Conservation (phyloP, 1,284 basidiomycete genomes). For the Testicularia cyperi region DNA sequence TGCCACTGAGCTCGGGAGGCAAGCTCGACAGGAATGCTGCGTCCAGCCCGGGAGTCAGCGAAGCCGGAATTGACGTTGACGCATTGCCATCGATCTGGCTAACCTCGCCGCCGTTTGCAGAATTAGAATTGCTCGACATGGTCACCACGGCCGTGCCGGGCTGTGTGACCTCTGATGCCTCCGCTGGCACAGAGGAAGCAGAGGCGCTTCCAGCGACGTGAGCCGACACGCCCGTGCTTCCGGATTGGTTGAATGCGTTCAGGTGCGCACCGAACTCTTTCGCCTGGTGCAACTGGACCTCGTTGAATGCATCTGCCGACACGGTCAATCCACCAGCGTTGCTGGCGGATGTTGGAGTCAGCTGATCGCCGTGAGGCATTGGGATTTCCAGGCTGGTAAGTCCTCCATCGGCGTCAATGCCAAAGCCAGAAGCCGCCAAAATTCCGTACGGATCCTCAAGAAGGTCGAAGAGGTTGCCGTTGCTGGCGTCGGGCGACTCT, state of each 20-base stretch:
- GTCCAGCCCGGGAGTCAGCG: conserved; percentile 3
- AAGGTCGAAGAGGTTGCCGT: conserved; percentile 40
- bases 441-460: conserved; percentile 58
- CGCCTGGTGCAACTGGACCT: conserved; percentile 47
- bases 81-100: too few relatives aligned
- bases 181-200: conserved; percentile 3
- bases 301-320: conserved; percentile 40
- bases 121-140: too few relatives aligned
- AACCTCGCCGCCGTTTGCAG: too few relatives aligned
- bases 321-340: conserved; percentile 8
- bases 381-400: conserved; percentile 17
- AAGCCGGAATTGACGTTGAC: neutral
- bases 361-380: neutral
- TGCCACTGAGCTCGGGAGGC: conserved; percentile 15
- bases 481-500: conserved; percentile 13
- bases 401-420: conserved; percentile 21
- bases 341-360: conserved; percentile 7
- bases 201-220: conserved; percentile 22
- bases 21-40: conserved; percentile 9
- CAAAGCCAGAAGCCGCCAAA: conserved; percentile 48
- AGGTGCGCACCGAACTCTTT: conserved; percentile 41
- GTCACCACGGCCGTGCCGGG: neutral
- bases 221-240: conserved; percentile 46
- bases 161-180: too few relatives aligned
- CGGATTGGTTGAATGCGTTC: conserved; percentile 36